These are phyloP conservation scores for Talaromyces borbonicus DNA, from an alignment of 495 filamentous ascomycete species.

Conservation along the genomic window DNA sequence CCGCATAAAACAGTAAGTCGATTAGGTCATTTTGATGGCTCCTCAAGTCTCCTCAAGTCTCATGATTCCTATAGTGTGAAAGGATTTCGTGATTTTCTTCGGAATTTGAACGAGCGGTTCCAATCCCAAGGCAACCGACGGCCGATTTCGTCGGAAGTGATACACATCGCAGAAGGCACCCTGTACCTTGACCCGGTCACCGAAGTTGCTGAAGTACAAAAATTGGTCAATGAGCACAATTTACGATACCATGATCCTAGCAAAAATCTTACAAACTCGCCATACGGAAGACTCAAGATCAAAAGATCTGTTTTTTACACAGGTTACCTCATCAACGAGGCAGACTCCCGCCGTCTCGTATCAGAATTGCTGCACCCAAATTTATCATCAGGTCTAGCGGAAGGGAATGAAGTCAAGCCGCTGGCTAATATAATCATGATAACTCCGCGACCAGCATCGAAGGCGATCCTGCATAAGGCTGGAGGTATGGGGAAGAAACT, in stretches of 20 bases:
- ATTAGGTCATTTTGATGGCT: conserved; percentile 3
- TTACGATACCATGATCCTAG: conserved; percentile 32
- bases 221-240: conserved; percentile 85
- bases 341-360: conserved; percentile 60
- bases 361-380: conserved; percentile 52
- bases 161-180: conserved; percentile 72
- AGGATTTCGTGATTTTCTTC: conserved; percentile 74
- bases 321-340: conserved; percentile 71
- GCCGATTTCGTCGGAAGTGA: conserved; percentile 66
- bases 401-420: conserved; percentile 60
- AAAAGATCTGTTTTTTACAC: conserved; percentile 87
- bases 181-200: conserved; percentile 70
- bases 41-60: conserved; percentile 13
- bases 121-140: conserved; percentile 27
- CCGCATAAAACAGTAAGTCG: conserved; percentile 49
- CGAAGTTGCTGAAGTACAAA: conserved; percentile 79
- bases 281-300: conserved; percentile 48
- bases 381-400: conserved; percentile 29
- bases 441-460: conserved; percentile 57
- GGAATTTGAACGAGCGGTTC: conserved; percentile 47
- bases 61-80: conserved; percentile 49
- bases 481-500: conserved; percentile 77
- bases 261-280: conserved; percentile 21
- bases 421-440: conserved; percentile 91
- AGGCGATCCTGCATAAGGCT: conserved; percentile 62